Conservation (phyloP, 2,329 filamentous ascomycete genomes). For the Tothia fuscella region DNA sequence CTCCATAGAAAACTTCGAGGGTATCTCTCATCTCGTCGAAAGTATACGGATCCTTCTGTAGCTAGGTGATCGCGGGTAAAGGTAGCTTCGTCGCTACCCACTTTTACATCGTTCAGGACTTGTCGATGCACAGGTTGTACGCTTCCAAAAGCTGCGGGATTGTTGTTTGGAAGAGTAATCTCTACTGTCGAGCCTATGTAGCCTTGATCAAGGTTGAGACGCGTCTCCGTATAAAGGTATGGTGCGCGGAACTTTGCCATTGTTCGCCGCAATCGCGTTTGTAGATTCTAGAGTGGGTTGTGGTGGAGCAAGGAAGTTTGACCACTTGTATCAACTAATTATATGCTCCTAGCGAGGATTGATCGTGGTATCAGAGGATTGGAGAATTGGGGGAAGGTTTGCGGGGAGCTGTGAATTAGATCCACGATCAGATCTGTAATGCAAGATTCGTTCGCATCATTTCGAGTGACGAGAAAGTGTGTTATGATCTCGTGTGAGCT, state of each 20-base stretch:
- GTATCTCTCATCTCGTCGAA: constrained; percentile 62
- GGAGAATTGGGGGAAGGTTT: no score
- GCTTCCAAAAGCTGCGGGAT: neutral
- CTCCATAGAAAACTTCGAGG: constrained; percentile 88
- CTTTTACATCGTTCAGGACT: constrained; percentile 25
- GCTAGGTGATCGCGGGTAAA: constrained; percentile 67
- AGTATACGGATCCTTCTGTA: constrained; percentile 69
- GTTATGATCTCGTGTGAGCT: no score
- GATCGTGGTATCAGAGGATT: no score
- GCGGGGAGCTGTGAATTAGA: no score
- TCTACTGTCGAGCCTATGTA: constrained; percentile 58
- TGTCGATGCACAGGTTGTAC: neutral
- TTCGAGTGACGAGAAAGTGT: no score
- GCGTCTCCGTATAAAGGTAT: constrained; percentile 75
- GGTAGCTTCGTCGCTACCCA: constrained; percentile 52
- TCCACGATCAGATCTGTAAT: no score
- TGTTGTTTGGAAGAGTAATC: constrained; percentile 32
- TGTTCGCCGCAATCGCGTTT: no score
- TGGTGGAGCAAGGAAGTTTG: no score
- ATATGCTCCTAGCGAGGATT: no score
- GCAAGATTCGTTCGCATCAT: no score
- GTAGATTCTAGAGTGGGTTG: no score
- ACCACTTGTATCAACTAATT: no score
- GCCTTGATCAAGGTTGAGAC: constrained; percentile 66
- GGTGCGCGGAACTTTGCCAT: constrained; percentile 53